phyloP scores from a whole-genome alignment of 177 flowering plant genomes.

The Vitis hybrid region DNA sequence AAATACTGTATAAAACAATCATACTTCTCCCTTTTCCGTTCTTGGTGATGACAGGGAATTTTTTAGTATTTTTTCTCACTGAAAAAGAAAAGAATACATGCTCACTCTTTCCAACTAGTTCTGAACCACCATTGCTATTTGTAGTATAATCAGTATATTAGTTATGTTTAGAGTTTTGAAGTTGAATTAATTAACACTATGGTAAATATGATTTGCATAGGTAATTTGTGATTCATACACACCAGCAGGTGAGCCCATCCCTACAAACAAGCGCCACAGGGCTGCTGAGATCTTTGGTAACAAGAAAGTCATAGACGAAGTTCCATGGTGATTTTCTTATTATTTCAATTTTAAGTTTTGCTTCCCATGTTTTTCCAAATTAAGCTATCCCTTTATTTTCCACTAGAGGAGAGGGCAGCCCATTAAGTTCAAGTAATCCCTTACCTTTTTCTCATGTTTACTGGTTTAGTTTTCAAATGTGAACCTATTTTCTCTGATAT shows the following conservation, averaged over 20 bases:
- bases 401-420: too few species aligned
- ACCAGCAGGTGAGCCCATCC: conserved; percentile 94
- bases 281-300: conserved; percentile 87
- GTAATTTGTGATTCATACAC: conserved; percentile 94
- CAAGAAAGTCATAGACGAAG: conserved; percentile 64
- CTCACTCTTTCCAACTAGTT: too few species aligned
- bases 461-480: not conserved
- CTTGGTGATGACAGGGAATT: too few species aligned
- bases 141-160: too few species aligned
- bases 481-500: not conserved
- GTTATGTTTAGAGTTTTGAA: not conserved
- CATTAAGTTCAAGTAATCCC: too few species aligned
- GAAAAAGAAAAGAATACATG: too few species aligned
- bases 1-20: too few species aligned
- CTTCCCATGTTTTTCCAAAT: not conserved
- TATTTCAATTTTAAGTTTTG: not conserved
- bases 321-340: conserved; percentile 70
- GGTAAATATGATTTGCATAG: conserved; percentile 28
- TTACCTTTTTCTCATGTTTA: too few species aligned
- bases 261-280: conserved; percentile 83
- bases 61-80: too few species aligned
- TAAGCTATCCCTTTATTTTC: too few species aligned
- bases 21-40: not conserved
- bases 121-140: too few species aligned
- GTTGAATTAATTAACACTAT: not conserved